A percentile compares a stretch with the other conserved stretches of the same genome.
Evolutionary conservation across 345 rosid genomes (phyloP).

Genomic region (Citrus mangshanensis): DNA sequence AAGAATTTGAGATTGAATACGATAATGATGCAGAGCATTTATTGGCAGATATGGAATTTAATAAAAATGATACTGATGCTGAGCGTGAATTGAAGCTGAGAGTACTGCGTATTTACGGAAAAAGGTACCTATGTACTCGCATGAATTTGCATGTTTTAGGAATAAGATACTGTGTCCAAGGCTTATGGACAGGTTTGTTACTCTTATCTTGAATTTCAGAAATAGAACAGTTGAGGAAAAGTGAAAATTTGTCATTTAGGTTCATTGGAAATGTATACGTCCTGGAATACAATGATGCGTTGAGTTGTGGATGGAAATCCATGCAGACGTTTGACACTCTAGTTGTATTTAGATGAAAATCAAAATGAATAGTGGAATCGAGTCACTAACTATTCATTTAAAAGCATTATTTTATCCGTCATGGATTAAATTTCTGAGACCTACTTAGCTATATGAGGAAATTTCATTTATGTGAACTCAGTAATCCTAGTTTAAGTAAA

Average conservation of each 20-base stretch:
- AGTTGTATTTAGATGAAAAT: no score
- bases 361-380: no score
- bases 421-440: no score
- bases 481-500: no score
- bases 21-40: conserved; percentile 96
- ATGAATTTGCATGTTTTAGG: background rate
- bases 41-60: conserved; percentile 94
- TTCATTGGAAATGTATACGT: background rate
- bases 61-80: conserved; percentile 66
- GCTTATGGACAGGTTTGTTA: background rate
- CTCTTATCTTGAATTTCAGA: background rate
- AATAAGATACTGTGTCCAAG: background rate
- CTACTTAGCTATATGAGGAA: no score
- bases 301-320: no score
- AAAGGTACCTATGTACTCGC: conserved; percentile 44
- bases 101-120: conserved; percentile 76
- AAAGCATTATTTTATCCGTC: no score
- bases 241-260: background rate
- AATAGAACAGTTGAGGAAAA: background rate
- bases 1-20: conserved; percentile 91
- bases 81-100: conserved; percentile 77
- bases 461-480: no score
- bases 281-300: no score
- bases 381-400: no score
- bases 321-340: background rate